Evolutionary conservation across 352 stramenopile species (phyloP).

Genomic region (Phytophthora niederhauseri): DNA sequence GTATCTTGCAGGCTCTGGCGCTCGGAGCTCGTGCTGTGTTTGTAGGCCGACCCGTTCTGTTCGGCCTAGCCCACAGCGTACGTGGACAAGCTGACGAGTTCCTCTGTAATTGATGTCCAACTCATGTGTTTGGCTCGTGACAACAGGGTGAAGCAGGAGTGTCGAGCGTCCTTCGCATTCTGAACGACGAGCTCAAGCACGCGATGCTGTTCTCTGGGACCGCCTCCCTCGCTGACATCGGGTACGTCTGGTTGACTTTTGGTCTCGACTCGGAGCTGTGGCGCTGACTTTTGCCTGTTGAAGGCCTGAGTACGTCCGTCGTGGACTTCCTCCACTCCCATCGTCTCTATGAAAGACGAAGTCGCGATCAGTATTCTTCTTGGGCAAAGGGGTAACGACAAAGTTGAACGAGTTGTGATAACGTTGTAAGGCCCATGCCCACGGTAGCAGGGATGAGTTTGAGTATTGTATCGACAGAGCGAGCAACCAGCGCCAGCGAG

Average conservation of each 20-base stretch:
- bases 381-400: neutral
- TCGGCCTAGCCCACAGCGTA: slow-evolving; percentile 92
- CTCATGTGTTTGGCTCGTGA: neutral
- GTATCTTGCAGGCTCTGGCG: slow-evolving; percentile 49
- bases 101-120: neutral
- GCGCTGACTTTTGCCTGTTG: neutral
- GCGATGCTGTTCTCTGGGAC: slow-evolving; percentile 90
- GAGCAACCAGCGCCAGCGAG: neutral
- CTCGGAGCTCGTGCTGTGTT: slow-evolving; percentile 94
- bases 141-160: slow-evolving; percentile 84
- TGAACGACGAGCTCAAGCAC: slow-evolving; percentile 93
- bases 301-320: slow-evolving; percentile 31
- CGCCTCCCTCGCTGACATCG: slow-evolving; percentile 59
- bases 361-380: neutral
- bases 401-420: slow-evolving; percentile 16
- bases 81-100: neutral
- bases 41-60: slow-evolving; percentile 95
- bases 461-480: slow-evolving; percentile 11
- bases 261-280: neutral
- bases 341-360: slow-evolving; percentile 22
- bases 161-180: slow-evolving; percentile 84
- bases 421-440: neutral
- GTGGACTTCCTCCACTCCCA: slow-evolving; percentile 25
- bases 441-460: neutral
- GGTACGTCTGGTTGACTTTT: slow-evolving; percentile 32